These are phyloP conservation scores for Dryas octopetala DNA, from an alignment of 306 rosid species.

Conservation along the genomic window DNA sequence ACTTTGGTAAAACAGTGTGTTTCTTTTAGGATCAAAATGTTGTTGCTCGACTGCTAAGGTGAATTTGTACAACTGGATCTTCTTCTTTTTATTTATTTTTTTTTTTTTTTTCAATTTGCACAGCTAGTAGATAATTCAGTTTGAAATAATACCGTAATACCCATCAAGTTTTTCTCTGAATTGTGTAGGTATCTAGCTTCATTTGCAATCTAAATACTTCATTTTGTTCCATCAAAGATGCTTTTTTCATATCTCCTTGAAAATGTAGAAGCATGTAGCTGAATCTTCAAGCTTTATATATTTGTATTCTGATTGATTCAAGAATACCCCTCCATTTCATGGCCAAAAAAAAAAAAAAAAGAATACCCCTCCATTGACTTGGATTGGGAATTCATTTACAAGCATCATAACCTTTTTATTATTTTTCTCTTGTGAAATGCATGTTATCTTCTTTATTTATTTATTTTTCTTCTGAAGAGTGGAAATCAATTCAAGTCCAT, in stretches of 20 bases:
- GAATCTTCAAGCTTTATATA: conserved; percentile 1
- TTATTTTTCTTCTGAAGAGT: conserved; percentile 1
- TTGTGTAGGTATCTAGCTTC: conserved; percentile 6
- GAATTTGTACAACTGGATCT: background rate
- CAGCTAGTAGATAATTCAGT: background rate
- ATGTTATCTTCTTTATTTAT: conserved; percentile 21
- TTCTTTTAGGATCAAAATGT: conserved; percentile 17
- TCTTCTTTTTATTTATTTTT: background rate
- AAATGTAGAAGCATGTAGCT: conserved; percentile 2
- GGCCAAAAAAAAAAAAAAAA: too few species aligned
- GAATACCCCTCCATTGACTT: conserved; percentile 1
- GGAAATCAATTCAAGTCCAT: conserved; percentile 25
- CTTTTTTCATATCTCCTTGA: background rate
- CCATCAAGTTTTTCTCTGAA: background rate
- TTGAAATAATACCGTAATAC: background rate
- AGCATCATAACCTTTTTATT: background rate
- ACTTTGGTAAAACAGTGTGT: conserved; percentile 38
- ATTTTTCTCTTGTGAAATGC: background rate
- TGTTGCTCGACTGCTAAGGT: conserved; percentile 47
- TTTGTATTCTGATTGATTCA: conserved; percentile 7
- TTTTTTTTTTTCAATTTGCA: background rate
- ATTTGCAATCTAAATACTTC: background rate
- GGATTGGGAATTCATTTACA: background rate
- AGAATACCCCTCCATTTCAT: background rate
- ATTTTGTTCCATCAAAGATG: background rate